Conservation (phyloP, 352 stramenopile species). For the Phytophthora brassicae region DNA sequence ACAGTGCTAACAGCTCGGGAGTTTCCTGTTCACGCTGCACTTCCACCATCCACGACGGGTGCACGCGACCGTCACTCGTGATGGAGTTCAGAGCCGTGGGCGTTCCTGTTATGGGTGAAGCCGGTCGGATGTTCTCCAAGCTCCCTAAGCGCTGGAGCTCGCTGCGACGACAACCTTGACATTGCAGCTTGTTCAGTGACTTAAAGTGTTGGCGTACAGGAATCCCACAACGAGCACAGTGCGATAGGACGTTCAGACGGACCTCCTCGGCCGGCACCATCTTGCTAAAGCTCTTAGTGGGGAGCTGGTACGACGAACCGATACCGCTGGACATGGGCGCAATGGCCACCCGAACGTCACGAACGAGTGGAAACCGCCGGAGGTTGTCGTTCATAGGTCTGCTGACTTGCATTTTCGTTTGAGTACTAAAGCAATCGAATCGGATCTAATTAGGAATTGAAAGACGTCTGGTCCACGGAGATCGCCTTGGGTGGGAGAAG, state of each 20-base stretch:
- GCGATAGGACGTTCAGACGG: conserved; percentile 14
- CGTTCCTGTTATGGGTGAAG: conserved; percentile 14
- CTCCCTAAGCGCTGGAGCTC: conserved; percentile 13
- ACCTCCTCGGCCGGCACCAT: conserved; percentile 22
- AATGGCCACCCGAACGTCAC: conserved; percentile 3
- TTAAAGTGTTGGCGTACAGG: not conserved
- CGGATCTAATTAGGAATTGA: conserved; percentile 11
- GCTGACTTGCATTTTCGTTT: conserved; percentile 16
- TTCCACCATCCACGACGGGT: conserved; percentile 3
- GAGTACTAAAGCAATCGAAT: not conserved
- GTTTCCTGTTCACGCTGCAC: conserved; percentile 9
- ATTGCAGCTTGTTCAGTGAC: not conserved
- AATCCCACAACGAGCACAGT: conserved; percentile 14
- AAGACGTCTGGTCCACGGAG: not conserved
- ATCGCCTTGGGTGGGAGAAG: conserved; percentile 6
- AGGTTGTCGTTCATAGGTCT: conserved; percentile 12
- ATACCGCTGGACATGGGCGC: not conserved
- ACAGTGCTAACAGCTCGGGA: not conserved
- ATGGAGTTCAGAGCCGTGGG: not conserved
- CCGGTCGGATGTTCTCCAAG: conserved; percentile 22
- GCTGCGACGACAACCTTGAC: conserved; percentile 16
- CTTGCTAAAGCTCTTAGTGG: not conserved
- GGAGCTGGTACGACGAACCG: conserved; percentile 1
- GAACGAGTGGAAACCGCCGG: conserved; percentile 7
- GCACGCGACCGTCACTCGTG: conserved; percentile 2